A percentile compares a stretch with the other conserved stretches of the same genome.
Conservation (phyloP, 305 asterid species). For the Solanum chacoense region DNA sequence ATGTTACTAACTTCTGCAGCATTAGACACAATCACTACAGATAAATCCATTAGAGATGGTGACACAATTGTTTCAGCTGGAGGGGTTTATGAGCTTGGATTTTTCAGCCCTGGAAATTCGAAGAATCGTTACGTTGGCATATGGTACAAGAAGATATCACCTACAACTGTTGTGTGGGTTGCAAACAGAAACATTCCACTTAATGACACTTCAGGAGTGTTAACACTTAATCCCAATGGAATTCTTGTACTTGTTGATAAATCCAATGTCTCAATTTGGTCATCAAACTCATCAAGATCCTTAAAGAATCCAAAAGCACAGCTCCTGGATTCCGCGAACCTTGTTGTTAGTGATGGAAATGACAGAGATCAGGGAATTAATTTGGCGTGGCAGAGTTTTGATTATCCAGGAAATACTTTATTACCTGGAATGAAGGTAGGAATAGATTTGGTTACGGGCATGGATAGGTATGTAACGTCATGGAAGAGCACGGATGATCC, state of each 20-base stretch:
- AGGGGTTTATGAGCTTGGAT: constrained; percentile 13
- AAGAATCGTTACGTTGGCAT: constrained; percentile 19
- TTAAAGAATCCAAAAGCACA: background rate
- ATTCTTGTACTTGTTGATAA: background rate
- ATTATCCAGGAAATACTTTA: constrained; percentile 6
- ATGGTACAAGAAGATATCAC: constrained; percentile 15
- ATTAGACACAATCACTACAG: constrained; percentile 4
- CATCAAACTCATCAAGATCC: constrained; percentile 5
- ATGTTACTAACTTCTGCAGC: background rate
- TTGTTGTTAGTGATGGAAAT: background rate
- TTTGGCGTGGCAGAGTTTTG: constrained; percentile 14
- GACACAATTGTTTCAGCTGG: constrained; percentile 13
- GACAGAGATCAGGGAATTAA: background rate
- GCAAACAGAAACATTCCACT: constrained; percentile 2
- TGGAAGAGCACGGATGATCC: constrained; percentile 14
- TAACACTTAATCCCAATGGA: background rate
- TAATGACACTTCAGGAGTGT: background rate
- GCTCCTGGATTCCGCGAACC: constrained; percentile 8
- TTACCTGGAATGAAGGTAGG: constrained; percentile 10
- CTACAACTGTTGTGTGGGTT: background rate
- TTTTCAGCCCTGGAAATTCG: constrained; percentile 16
- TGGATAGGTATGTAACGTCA: background rate
- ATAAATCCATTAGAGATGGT: constrained; percentile 8
- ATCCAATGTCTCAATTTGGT: background rate
- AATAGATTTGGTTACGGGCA: background rate